Conservation (phyloP, 78 protist species). For the Ministeria vibrans region DNA sequence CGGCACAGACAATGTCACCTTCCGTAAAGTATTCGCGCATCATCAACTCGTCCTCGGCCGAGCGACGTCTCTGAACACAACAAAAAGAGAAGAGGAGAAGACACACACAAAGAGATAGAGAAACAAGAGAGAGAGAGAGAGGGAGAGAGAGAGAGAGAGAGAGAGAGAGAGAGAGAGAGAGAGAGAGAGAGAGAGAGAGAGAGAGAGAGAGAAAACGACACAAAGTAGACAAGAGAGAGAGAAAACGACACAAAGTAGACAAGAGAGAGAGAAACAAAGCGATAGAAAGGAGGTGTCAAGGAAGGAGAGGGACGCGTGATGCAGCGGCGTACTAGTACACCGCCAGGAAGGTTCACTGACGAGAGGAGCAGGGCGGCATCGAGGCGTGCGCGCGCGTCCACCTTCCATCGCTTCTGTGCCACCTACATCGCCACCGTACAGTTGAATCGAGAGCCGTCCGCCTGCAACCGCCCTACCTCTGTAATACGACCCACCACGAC, state of each 20-base stretch:
- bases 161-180: background rate
- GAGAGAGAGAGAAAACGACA: background rate
- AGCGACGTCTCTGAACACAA: slow-evolving; percentile 43
- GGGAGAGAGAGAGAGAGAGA: background rate
- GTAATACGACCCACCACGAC: slow-evolving; percentile 70
- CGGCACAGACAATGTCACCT: slow-evolving; percentile 73
- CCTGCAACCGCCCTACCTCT: background rate
- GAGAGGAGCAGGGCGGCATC: slow-evolving; percentile 57
- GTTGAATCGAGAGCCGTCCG: background rate
- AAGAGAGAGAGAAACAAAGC: background rate
- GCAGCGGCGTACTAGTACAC: slow-evolving; percentile 34
- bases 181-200: background rate
- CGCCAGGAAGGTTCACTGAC: slow-evolving; percentile 80
- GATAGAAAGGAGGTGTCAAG: background rate
- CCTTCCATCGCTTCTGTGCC: slow-evolving; percentile 59
- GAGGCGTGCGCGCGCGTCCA: slow-evolving; percentile 56
- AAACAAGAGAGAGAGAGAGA: background rate
- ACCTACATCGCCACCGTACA: slow-evolving; percentile 36
- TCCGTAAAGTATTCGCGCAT: slow-evolving; percentile 76
- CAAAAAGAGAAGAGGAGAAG: background rate
- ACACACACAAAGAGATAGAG: background rate
- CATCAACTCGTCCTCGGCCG: slow-evolving; percentile 62
- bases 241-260: background rate
- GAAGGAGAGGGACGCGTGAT: background rate
- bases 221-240: background rate